These are phyloP conservation scores for Friedmanniomyces endolithicus DNA, from an alignment of 495 filamentous ascomycete species.

Conservation along the genomic window DNA sequence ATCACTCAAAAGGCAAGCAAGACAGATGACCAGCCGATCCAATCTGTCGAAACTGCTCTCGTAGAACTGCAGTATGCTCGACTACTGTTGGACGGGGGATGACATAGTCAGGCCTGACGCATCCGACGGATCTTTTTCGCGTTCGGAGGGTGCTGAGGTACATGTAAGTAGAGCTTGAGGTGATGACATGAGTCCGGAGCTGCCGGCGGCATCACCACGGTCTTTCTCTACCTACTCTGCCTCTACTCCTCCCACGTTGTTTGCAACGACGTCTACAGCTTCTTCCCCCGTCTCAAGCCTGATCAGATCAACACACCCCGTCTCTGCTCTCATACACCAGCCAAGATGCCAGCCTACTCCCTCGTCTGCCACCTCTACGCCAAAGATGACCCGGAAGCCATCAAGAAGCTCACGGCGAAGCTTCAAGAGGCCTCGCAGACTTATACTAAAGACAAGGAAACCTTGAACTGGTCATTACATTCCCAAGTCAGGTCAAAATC, in stretches of 20 bases:
- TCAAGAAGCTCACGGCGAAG: slow-evolving; percentile 51
- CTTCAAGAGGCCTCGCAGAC: slow-evolving; percentile 52
- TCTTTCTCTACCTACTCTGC: background rate
- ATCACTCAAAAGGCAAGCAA: too few relatives aligned
- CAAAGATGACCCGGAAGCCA: slow-evolving; percentile 46
- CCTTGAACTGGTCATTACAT: slow-evolving; percentile 51
- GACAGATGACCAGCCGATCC: too few relatives aligned
- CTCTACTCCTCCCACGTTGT: too few relatives aligned
- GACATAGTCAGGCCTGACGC: background rate
- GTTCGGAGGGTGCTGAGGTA: background rate
- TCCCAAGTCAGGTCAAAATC: background rate
- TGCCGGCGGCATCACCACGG: background rate
- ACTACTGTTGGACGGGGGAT: background rate
- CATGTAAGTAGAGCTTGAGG: background rate
- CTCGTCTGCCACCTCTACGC: slow-evolving; percentile 50
- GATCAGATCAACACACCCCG: too few relatives aligned
- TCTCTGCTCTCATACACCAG: background rate
- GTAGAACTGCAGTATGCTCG: too few relatives aligned
- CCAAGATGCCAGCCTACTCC: slow-evolving; percentile 32
- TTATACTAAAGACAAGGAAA: slow-evolving; percentile 56
- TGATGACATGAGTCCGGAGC: too few relatives aligned
- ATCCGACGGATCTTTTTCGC: background rate
- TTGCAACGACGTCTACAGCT: too few relatives aligned
- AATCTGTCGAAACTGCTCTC: too few relatives aligned
- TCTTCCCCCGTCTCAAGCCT: too few relatives aligned